phyloP scores from a whole-genome alignment of 768 basidiomycete genomes.

The Peribolospora baueri region DNA sequence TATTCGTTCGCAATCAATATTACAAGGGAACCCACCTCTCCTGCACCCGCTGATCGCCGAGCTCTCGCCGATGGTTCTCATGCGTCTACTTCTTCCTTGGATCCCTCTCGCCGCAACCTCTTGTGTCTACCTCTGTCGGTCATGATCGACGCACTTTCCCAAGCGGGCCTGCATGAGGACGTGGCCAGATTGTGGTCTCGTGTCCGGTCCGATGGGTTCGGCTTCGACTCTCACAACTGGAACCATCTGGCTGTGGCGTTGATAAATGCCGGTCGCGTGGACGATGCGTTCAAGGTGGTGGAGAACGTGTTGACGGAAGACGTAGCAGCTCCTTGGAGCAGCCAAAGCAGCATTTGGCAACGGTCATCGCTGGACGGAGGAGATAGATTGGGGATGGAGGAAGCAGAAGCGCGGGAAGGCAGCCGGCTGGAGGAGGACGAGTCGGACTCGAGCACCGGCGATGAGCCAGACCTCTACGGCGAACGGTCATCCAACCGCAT shows the following conservation, averaged over 20 bases:
- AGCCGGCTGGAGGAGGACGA: no score
- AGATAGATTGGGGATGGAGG: no score
- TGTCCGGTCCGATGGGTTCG: conserved; percentile 38
- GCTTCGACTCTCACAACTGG: conserved; percentile 76
- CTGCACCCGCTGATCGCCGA: not conserved
- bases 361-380: no score
- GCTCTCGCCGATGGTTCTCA: not conserved
- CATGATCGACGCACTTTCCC: conserved; percentile 49
- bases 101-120: conserved; percentile 27
- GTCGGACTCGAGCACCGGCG: no score
- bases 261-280: conserved; percentile 53
- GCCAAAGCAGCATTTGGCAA: conserved; percentile 10
- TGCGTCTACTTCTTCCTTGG: not conserved
- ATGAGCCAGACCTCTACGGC: no score
- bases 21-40: conserved; percentile 2
- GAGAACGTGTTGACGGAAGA: conserved; percentile 30
- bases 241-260: conserved; percentile 56
- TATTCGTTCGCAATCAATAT: conserved; percentile 18
- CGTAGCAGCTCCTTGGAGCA: no score
- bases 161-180: conserved; percentile 34
- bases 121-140: conserved; percentile 58
- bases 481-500: no score
- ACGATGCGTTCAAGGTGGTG: conserved; percentile 57
- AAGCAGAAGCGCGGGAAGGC: no score
- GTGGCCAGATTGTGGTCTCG: conserved; percentile 43